Base-by-base conservation (phyloP, 371 early-diverging fungal genomes). In the Lichtheimia hyalospora region DNA sequence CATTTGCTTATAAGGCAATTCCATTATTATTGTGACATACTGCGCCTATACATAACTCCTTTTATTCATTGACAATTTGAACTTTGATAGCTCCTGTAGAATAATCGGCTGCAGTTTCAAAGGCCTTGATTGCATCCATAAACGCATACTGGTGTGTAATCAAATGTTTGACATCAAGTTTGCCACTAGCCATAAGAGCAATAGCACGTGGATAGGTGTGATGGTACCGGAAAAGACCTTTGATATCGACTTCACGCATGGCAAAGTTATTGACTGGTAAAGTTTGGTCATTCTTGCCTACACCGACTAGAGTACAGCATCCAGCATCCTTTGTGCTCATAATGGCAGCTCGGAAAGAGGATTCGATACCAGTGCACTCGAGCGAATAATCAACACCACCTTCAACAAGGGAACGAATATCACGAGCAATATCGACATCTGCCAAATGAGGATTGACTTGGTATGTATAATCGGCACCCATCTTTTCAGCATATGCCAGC, bases 181-280 rank as follows among this genome's bases (percentile, higher is more conserved):
- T 61, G 16, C 72, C 72, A 54, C 72, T 69, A 13, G 71, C 61
- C 23, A 77, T 39, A 13, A 77, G 54, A 21, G 69, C 57, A 46
- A 77, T 71, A 15, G 74, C 77, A 42, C 72, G 71, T 51, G 77
- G 77, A 34, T 74, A 77, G 16, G 77, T 77, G 48, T 77, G 77
- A 59, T 77, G 77, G 41, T 66, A 69, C 34, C 74, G 60, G 61
- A 74, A 77, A 6, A 74, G 54, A 46, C 77, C 77, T 23, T 67
- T 54, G 41, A 77, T 74, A 24, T 77, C 74, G 2, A 77, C 77
- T 62, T 77, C 77, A 16, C 74, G 68, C 74, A 72, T 77, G 13
- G 77, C 77, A 74, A 77, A 74, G 57, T 72, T 74, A 49, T 77
- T 74, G 46, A 77, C 77, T 13, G 77, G 77, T 20, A 77, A 57